A percentile compares a stretch with the other conserved stretches of the same genome.
Conservation (phyloP, 148 eudicot species). For the Persicaria tinctoria region DNA sequence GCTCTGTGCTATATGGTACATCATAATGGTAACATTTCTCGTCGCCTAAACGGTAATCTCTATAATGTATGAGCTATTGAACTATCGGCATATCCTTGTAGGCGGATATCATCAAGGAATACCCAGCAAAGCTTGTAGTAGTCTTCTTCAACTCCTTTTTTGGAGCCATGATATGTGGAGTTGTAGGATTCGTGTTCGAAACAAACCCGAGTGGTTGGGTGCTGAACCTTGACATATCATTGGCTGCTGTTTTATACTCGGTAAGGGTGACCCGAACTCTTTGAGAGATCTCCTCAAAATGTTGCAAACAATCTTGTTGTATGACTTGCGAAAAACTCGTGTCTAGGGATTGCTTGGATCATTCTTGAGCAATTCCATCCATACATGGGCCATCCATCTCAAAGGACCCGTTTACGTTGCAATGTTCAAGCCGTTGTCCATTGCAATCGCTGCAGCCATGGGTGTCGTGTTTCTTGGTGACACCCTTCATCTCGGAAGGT, state of each 20-base stretch:
- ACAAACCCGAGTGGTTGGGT: slow-evolving; percentile 40
- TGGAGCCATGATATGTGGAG: slow-evolving; percentile 33
- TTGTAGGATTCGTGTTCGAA: slow-evolving; percentile 31
- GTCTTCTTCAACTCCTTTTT: slow-evolving; percentile 50
- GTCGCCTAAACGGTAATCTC: not conserved
- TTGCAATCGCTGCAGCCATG: slow-evolving; percentile 65
- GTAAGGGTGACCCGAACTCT: slow-evolving; percentile 20
- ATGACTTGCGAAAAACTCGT: not conserved
- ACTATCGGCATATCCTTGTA: not conserved
- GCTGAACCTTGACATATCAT: slow-evolving; percentile 35
- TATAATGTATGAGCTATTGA: not conserved
- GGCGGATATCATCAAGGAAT: slow-evolving; percentile 60
- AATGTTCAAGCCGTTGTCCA: slow-evolving; percentile 69
- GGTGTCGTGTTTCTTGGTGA: slow-evolving; percentile 63
- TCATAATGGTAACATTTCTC: slow-evolving; percentile 47
- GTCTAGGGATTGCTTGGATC: slow-evolving; percentile 43
- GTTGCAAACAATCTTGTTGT: not conserved
- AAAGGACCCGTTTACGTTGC: slow-evolving; percentile 73
- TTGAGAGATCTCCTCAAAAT: not conserved
- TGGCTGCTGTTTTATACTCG: slow-evolving; percentile 49
- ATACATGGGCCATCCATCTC: slow-evolving; percentile 41
- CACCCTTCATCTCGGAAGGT: slow-evolving; percentile 60
- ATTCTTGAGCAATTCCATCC: slow-evolving; percentile 32
- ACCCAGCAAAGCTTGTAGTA: slow-evolving; percentile 51
- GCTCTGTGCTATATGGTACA: slow-evolving; percentile 71